Percentiles rank a stretch among this genome's conserved stretches.
Conservation (phyloP, 164 flowering plant genomes). For the Vitis riparia region DNA sequence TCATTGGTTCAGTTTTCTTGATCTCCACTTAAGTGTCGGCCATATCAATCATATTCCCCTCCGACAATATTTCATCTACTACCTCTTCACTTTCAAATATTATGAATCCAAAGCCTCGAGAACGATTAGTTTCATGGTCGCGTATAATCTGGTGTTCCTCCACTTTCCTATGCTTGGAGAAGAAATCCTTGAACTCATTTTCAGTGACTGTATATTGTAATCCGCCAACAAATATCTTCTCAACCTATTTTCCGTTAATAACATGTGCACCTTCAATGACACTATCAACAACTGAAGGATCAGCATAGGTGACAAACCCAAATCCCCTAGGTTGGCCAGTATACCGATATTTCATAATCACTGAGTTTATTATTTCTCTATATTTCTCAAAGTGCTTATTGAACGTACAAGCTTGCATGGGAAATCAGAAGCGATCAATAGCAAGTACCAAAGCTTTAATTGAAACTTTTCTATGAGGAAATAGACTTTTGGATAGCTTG, state of each 20-base stretch:
- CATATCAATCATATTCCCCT: conserved; percentile 50
- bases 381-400: conserved; percentile 80
- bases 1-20: conserved; percentile 80
- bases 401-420: conserved; percentile 22
- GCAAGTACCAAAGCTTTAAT: too few species aligned
- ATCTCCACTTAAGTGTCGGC: conserved; percentile 63
- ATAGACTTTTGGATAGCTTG: too few species aligned
- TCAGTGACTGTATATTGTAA: conserved; percentile 49
- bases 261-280: conserved; percentile 79
- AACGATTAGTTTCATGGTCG: too few species aligned
- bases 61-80: too few species aligned
- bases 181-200: conserved; percentile 63
- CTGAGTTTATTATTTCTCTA: conserved; percentile 82
- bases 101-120: too few species aligned
- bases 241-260: conserved; percentile 83
- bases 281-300: conserved; percentile 82
- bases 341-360: conserved; percentile 85
- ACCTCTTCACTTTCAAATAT: too few species aligned
- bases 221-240: conserved; percentile 71
- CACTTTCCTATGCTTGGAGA: conserved; percentile 56
- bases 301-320: conserved; percentile 90
- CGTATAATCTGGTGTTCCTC: conserved; percentile 32
- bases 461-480: too few species aligned
- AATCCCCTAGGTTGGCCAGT: conserved; percentile 86
- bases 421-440: too few species aligned